A percentile compares a stretch with the other conserved stretches of the same genome.
phyloP scores from a whole-genome alignment of 345 rosid species.

The Citrus medica region DNA sequence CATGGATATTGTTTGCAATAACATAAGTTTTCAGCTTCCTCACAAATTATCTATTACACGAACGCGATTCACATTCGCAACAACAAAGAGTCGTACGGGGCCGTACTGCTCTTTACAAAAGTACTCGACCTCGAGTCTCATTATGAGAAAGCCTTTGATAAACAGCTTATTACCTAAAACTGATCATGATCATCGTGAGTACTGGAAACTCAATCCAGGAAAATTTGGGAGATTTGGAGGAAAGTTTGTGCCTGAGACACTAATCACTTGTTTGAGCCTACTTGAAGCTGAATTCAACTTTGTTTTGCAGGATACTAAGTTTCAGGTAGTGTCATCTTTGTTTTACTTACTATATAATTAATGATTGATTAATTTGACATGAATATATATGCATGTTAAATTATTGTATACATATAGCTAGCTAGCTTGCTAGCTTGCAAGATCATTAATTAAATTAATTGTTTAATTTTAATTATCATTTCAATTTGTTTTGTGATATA shows the following conservation, averaged over 20 bases:
- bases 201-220: conserved; percentile 14
- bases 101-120: neutral
- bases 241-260: conserved; percentile 70
- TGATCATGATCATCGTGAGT: neutral
- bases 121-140: neutral
- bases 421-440: too few relatives aligned
- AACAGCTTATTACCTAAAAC: neutral
- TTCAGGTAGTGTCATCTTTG: conserved; percentile 48
- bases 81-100: neutral
- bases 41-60: neutral
- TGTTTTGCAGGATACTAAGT: conserved; percentile 40
- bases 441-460: too few relatives aligned
- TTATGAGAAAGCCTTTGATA: neutral
- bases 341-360: too few relatives aligned
- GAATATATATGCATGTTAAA: neutral
- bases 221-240: conserved; percentile 80
- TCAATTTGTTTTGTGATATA: neutral
- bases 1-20: neutral
- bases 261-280: conserved; percentile 40
- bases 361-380: too few relatives aligned
- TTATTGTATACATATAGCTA: too few relatives aligned
- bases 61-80: neutral
- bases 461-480: too few relatives aligned
- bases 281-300: conserved; percentile 60
- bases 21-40: neutral